Base-by-base conservation (phyloP, 306 rosid species). In the Echinosophora koreensis region DNA sequence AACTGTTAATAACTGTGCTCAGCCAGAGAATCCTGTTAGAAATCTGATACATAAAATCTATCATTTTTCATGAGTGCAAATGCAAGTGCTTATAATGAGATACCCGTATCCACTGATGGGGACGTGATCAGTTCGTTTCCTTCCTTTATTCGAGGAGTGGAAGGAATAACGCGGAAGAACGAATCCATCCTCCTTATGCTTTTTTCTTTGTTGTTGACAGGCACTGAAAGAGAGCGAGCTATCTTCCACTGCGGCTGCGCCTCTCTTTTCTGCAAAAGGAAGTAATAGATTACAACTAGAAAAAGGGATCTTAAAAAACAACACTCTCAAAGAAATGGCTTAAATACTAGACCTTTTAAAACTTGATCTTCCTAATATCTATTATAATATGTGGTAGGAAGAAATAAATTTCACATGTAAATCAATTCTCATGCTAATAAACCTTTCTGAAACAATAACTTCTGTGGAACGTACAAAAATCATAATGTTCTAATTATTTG, bases 151-250 rank as follows among this genome's bases (percentile, higher is more conserved):
- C 88, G 91, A 76, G 99, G 97, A 72, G 98, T 96, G 16, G 98
- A 92, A 58, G 97, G 90, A 82, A 96, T 84, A 32, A 92, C 78
- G 0, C 99, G 97, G 64, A 89, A 92, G 86, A 92, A 96, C 0
- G 96, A 89, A 80, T 96, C 97, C 88, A 86, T 91, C 86, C 94
- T 96, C 91, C 90, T 85, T 65, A 89, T n/a, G 84, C 59, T 76
- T 85, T 81, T 88, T 16, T 85, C 90, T 69, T 92, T 89, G 60
- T 72, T 77, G 80, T 87, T 87, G 73, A 78, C 86, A 17, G 99
- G 99, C 74, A 96, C 93, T 17, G 99, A 96, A 79, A 96, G 90
- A 35, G 99, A 96, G 69, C 98, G 99, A 63, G 92, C 86, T 77
- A 96, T 96, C 81, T 82, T 77, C 50, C 8, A 74, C 52, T 61